Conservation (phyloP, 2,329 filamentous ascomycete genomes). For the Anthostomella pinea region DNA sequence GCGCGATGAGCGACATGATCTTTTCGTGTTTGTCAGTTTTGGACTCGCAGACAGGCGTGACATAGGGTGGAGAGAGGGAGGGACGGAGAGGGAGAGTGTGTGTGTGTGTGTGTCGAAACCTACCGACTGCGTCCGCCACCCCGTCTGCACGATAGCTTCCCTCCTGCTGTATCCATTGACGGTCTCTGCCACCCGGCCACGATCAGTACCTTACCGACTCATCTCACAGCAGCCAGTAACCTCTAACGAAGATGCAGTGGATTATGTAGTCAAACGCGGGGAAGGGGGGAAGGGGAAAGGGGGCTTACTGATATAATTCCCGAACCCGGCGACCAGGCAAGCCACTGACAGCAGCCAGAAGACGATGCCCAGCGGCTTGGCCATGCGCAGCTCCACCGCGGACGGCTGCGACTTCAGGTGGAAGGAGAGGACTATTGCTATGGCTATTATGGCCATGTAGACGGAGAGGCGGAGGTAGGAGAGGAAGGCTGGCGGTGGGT, state of each 20-base stretch:
- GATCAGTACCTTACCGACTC: too few relatives aligned
- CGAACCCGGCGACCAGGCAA: conserved; percentile 74
- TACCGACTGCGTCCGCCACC: conserved; percentile 88
- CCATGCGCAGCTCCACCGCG: conserved; percentile 68
- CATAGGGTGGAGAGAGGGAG: not conserved
- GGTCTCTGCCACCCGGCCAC: too few relatives aligned
- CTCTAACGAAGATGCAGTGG: not conserved
- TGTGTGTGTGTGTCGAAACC: conserved; percentile 20
- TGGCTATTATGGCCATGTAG: conserved; percentile 85
- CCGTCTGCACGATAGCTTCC: conserved; percentile 83
- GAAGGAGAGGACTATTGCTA: conserved; percentile 91
- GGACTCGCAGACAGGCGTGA: not conserved
- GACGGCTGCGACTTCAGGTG: conserved; percentile 76
- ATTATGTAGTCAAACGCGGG: not conserved
- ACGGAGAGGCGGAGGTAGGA: conserved; percentile 86
- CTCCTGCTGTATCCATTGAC: conserved; percentile 77
- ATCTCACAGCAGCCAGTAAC: not conserved
- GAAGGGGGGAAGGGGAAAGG: not conserved
- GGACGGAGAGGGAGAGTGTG: not conserved
- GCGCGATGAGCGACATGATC: conserved; percentile 61
- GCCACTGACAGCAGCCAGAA: conserved; percentile 82
- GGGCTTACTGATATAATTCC: conserved; percentile 75
- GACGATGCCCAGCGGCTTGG: conserved; percentile 77
- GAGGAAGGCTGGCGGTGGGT: conserved; percentile 60
- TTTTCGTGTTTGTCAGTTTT: conserved; percentile 30